Base-by-base conservation (phyloP, 2,329 filamentous ascomycete genomes). In the Cladosporium colombiae region DNA sequence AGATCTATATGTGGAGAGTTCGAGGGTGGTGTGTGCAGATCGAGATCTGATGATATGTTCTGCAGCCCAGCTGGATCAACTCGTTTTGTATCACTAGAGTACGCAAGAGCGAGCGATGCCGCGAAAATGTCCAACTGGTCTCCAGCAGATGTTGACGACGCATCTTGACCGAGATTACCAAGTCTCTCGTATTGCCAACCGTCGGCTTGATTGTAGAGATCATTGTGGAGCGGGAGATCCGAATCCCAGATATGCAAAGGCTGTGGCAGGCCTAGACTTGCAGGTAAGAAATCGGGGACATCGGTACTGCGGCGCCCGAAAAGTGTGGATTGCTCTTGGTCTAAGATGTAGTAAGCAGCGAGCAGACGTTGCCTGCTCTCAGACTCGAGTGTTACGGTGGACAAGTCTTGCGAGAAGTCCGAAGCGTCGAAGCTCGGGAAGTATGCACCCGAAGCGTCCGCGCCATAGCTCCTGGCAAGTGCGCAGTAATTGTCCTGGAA, bases 291-390 rank as follows among this genome's bases (percentile, higher is more conserved):
- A 18, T 68, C 62, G 23, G 67, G 56, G 29, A 67, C 67, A 5
- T 64, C 52, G 13, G 62, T 62, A 2, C 55, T 63, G 18, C 46
- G 40, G 27, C 71, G 67, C 16, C 72, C 74, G 57, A 75, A 75
- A 1, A 76, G 63, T 8, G 62, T 69, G 14, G 72, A 67, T 66
- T 80, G 78, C 52, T 81, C 78, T 10, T 73, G 74, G 59, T 81
- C 79, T 11, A 83, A 71, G 27, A 81, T 71, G 63, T 78, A 80
- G 71, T 79, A 82, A 13, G 78, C 76, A 14, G 78, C 64, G 4
- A 82, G 73, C 3, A 82, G 52, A 27, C 61, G 61, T n/a, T 56
- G 61, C 18, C 40, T 55, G 25, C 23, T 46, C n/a, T 63, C 61
- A 16, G 2, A 16, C 25, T 63, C 61, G n/a, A 29, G 29, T 46